Base-by-base conservation (phyloP, 1,139 yeast genomes). In the Yamadazyma atmosphaerica region DNA sequence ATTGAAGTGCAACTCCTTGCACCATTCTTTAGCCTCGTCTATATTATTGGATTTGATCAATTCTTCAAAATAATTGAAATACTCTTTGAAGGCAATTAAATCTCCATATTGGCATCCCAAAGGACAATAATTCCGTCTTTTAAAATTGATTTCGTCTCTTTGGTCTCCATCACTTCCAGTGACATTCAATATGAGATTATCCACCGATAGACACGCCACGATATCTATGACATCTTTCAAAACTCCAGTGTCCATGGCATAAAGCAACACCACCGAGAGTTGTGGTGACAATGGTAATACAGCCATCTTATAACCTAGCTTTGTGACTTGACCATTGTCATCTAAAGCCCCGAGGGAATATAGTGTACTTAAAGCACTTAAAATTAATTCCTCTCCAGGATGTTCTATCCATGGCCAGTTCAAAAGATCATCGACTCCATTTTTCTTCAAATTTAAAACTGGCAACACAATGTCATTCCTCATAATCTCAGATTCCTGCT, bases 401-500 rank as follows among this genome's bases (percentile, higher is more conserved):
- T 86, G 78, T 55, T 92, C 96, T 34, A 94, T 71, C 98, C 98
- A 92, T 12, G 86, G 74, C 90, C 97, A 92, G 40, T 81, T 79
- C 33, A 89, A 62, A 30, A 92, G 76, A 61, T 92, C 95, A 44
- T 85, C 81, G 6, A 90, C 88, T 4, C 94, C 92, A 32, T 88
- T 77, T 42, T 81, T 81, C 57, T 92, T 94, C 46, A 92, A 69
- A 65, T 92, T 83, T 47, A 92, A 65, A 2, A 90, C 77, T 0
- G 98, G 95, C 10, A 88, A 78, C 0, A 92, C 77, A 30, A 92
- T 81, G 52, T 90, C 96, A 39, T 88, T 83, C 51, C 98, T 75
- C 46, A 85, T 71, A 46, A 92, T 90, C 60, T 92, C 98, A 0
- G 98, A 90, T 54, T 90, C 98, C 12, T 95, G 92, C 55, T 88